A percentile compares a stretch with the other conserved stretches of the same genome.
Conservation (phyloP, 139 green algal species). For the Coelastrella sp. region DNA sequence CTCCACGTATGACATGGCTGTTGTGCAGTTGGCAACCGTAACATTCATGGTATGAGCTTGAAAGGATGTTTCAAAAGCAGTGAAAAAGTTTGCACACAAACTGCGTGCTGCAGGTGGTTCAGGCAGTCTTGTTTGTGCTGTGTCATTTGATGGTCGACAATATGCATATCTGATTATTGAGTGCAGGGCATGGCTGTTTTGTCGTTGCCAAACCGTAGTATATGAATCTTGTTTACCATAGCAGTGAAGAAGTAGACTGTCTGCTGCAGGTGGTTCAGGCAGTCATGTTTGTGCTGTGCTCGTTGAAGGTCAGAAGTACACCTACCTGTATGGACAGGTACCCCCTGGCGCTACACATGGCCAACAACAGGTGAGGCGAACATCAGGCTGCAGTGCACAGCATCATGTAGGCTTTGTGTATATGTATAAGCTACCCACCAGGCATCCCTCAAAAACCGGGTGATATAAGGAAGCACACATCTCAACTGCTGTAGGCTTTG, state of each 20-base stretch:
- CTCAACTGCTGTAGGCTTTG: too few species aligned
- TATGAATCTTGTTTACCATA: not conserved
- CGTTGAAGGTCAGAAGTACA: slow-evolving; percentile 70
- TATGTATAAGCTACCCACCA: not conserved
- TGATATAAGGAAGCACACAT: too few species aligned
- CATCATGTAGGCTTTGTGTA: not conserved
- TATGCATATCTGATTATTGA: not conserved
- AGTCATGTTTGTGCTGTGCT: slow-evolving; percentile 66
- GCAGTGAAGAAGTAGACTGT: not conserved
- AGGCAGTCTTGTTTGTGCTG: slow-evolving; percentile 50
- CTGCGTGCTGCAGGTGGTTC: not conserved
- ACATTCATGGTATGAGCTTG: too few species aligned
- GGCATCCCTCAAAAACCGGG: not conserved
- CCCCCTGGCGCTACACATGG: not conserved
- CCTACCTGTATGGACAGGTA: slow-evolving; percentile 72
- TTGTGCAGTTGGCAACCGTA: too few species aligned
- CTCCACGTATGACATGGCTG: slow-evolving; percentile 2
- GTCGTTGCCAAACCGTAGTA: not conserved
- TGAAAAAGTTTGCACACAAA: not conserved
- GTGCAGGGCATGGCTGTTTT: not conserved
- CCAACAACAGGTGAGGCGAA: slow-evolving; percentile 26
- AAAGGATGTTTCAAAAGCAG: too few species aligned
- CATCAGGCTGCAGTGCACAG: not conserved
- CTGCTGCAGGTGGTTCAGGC: not conserved
- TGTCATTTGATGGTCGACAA: too few species aligned